A percentile compares a stretch with the other conserved stretches of the same genome.
Conservation (phyloP, 257 asterid species). For the Nicotiana obtusifolia region DNA sequence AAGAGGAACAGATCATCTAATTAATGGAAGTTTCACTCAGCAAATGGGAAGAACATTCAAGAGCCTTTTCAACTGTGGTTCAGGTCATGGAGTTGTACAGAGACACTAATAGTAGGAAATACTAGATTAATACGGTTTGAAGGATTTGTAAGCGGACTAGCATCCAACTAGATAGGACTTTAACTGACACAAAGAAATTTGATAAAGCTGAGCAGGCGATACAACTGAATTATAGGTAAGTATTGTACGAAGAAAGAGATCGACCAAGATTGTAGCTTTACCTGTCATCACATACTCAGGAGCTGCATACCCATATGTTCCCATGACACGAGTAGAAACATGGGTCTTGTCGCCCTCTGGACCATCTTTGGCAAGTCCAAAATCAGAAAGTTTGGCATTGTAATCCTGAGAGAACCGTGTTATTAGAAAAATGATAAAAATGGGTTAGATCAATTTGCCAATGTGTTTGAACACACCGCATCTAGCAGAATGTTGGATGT, state of each 20-base stretch:
- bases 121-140: not conserved
- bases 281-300: constrained; percentile 99
- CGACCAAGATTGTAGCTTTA: constrained; percentile 15
- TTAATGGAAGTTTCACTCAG: not conserved
- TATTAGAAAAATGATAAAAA: constrained; percentile 16
- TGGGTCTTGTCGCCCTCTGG: constrained; percentile 97
- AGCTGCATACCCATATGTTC: constrained; percentile 97
- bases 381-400: constrained; percentile 93
- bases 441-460: not conserved
- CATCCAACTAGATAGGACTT: not conserved
- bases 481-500: constrained; percentile 90
- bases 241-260: not conserved
- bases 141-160: not conserved
- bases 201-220: not conserved
- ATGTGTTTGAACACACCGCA: constrained; percentile 51
- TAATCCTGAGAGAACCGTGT: constrained; percentile 52
- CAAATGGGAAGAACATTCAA: not conserved
- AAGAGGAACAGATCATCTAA: too few species aligned
- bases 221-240: not conserved
- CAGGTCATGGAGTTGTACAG: not conserved
- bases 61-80: not conserved
- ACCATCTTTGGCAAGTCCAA: constrained; percentile 98
- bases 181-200: not conserved
- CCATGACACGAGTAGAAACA: constrained; percentile 98
- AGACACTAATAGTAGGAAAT: not conserved